These are phyloP conservation scores for Harringtonia aguacate DNA, from an alignment of 2,329 filamentous ascomycete genomes.

Conservation along the genomic window DNA sequence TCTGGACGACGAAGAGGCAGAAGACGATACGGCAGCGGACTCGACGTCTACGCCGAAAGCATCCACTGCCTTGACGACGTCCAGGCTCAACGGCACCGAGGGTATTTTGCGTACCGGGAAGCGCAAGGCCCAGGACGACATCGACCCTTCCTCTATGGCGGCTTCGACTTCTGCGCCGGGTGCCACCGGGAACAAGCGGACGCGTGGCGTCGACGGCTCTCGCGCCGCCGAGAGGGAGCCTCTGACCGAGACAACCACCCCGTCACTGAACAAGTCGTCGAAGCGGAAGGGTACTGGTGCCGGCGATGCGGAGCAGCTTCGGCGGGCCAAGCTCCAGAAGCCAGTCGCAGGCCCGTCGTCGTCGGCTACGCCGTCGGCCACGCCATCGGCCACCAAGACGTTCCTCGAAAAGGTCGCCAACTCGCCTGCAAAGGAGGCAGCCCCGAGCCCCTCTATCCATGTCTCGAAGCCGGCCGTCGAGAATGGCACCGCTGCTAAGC, in stretches of 20 bases:
- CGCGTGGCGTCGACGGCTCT: conserved; percentile 20
- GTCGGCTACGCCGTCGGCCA: conserved; percentile 8
- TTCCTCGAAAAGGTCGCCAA: conserved; percentile 48
- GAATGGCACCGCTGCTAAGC: conserved; percentile 12
- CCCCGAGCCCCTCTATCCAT: conserved; percentile 6
- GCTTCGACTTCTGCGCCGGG: conserved; percentile 11
- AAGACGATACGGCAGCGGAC: not conserved
- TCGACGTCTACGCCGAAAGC: conserved; percentile 12
- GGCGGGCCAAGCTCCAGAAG: conserved; percentile 40
- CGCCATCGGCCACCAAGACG: conserved; percentile 42
- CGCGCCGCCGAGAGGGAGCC: conserved; percentile 24
- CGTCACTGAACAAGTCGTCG: conserved; percentile 30
- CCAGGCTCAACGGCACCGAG: conserved; percentile 25
- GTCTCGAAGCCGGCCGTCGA: conserved; percentile 15
- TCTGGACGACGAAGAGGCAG: conserved; percentile 31
- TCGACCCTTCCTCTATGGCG: conserved; percentile 26
- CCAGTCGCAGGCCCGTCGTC: conserved; percentile 12
- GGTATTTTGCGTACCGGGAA: conserved; percentile 25
- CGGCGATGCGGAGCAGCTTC: conserved; percentile 33
- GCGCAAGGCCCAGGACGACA: conserved; percentile 46
- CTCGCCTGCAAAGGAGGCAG: conserved; percentile 28
- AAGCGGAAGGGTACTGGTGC: conserved; percentile 40
- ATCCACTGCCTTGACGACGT: conserved; percentile 8
- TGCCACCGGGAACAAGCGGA: conserved; percentile 34
- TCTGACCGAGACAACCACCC: conserved; percentile 21